Evolutionary conservation across 2,329 filamentous ascomycete species (phyloP), one percentile per base, ranked within the genome.

Genomic region (Pseudogymnoascus sp.): DNA sequence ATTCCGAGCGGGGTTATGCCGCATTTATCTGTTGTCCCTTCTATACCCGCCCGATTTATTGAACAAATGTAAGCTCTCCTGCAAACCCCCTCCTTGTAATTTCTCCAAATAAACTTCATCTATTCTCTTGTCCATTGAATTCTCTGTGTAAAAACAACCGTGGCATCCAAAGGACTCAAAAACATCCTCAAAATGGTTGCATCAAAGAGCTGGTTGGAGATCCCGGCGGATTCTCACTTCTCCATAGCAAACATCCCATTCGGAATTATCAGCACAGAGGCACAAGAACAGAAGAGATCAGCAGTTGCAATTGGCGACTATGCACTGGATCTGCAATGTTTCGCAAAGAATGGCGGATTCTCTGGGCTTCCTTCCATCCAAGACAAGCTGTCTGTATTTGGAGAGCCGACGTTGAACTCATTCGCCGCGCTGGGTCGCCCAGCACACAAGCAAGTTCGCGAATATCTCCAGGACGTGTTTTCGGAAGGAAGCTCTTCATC

Each of bases 171-270:
- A 59, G 37, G 35, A 15, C 35, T 59, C 26, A 59, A 37, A 59
- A 59, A 59, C 33, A 59, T 59, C n/a, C 24, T 58, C 39, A 67
- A 44, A 36, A 72, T 72, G 71, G 64, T 69, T 21, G 65, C 70
- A 33, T 65, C 66, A 40, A 67, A 66, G 47, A 71, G 69, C 54
- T 73, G 71, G 71, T 62, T 72, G 8, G 40, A 65, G 7, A 70
- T 73, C 21, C 68, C 71, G 1, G 24, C 65, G 5, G 40, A 68
- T 47, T 69, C 67, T 50, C 64, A 72, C 69, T 92, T 92, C 74
- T 90, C 88, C 10, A 77, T 91, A 58, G 81, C 84, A 66, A 92
- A 92, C 71, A 84, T 92, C 60, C 88, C 88, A 1, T 91, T 92
- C 69, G 88, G 88, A 64, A 85, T 92, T 73, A 87, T 91, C 68